These are phyloP conservation scores for Monosporascus sp. DNA, from an alignment of 2,329 filamentous ascomycete species.

Conservation along the genomic window DNA sequence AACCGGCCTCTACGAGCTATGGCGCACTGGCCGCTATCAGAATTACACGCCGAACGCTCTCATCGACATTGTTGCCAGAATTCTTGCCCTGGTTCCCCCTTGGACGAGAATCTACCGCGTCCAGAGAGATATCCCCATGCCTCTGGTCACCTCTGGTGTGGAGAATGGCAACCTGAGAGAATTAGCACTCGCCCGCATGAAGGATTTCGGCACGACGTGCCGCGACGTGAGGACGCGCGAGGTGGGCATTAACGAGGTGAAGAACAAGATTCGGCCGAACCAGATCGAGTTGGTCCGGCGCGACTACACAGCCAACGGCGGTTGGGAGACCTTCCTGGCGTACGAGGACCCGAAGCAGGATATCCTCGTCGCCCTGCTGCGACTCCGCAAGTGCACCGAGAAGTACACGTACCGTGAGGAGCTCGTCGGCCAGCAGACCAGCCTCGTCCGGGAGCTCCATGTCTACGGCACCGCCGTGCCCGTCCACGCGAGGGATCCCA, in stretches of 20 bases:
- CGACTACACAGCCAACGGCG: conserved; percentile 91
- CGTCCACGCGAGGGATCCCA: conserved; percentile 87
- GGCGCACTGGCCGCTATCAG: conserved; percentile 94
- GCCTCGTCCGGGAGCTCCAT: conserved; percentile 88
- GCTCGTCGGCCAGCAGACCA: conserved; percentile 78
- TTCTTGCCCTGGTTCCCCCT: conserved; percentile 86
- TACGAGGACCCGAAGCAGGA: conserved; percentile 99
- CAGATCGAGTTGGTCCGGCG: conserved; percentile 92
- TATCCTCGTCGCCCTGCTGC: conserved; percentile 85
- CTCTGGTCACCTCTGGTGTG: conserved; percentile 94
- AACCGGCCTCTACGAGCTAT: conserved; percentile 93
- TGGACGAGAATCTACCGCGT: conserved; percentile 99
- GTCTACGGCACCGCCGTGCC: conserved; percentile 98
- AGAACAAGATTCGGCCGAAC: conserved; percentile 94
- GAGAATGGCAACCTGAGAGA: conserved; percentile 97
- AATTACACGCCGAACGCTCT: conserved; percentile 98
- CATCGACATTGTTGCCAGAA: conserved; percentile 93
- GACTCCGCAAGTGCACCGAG: conserved; percentile 82
- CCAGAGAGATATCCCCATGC: conserved; percentile 99
- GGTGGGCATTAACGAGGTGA: conserved; percentile 98
- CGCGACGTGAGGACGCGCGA: conserved; percentile 94
- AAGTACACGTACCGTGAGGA: conserved; percentile 92
- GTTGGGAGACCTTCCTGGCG: conserved; percentile 97
- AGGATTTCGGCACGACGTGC: conserved; percentile 95
- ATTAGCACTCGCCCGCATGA: conserved; percentile 93